phyloP scores from a whole-genome alignment of 148 eudicot species.

The Cornus suecica region DNA sequence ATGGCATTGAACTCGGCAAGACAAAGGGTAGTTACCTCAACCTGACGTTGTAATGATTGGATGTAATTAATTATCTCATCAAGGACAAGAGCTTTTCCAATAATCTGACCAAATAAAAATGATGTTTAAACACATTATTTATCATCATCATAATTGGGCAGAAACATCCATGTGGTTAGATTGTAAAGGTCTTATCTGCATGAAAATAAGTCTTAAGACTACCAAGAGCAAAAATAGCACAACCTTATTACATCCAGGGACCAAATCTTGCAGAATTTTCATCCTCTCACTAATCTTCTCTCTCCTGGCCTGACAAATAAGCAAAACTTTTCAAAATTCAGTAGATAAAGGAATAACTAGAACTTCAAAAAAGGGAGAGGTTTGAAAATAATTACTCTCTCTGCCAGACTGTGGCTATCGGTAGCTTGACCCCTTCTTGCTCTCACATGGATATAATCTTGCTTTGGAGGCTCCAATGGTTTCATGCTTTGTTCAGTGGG shows the following conservation, averaged over 20 bases:
- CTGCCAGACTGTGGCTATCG: conserved; percentile 97
- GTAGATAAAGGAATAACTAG: conserved; percentile 1
- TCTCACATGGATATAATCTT: conserved; percentile 93
- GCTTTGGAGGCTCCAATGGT: conserved; percentile 62
- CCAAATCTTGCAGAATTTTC: conserved; percentile 94
- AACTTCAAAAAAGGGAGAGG: conserved; percentile 1
- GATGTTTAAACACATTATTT: no score
- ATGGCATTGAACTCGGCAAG: background rate
- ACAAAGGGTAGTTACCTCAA: conserved; percentile 48
- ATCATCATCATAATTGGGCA: no score
- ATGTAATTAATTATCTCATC: conserved; percentile 89
- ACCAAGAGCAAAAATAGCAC: background rate
- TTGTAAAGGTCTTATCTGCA: background rate
- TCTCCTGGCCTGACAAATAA: conserved; percentile 69
- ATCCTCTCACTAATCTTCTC: conserved; percentile 96
- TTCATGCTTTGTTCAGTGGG: conserved; percentile 45
- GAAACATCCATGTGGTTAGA: no score
- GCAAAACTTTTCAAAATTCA: background rate
- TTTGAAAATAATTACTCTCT: conserved; percentile 57
- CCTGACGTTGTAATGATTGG: conserved; percentile 80
- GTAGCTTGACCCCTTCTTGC: conserved; percentile 99
- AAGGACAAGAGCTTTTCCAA: conserved; percentile 85
- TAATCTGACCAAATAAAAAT: conserved; percentile 42
- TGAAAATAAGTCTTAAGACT: background rate
- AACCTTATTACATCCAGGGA: conserved; percentile 96